Percentiles rank a stretch among this genome's conserved stretches.
Evolutionary conservation across 1,284 basidiomycete genomes (phyloP).

Genomic region (Butyriboletus regius): DNA sequence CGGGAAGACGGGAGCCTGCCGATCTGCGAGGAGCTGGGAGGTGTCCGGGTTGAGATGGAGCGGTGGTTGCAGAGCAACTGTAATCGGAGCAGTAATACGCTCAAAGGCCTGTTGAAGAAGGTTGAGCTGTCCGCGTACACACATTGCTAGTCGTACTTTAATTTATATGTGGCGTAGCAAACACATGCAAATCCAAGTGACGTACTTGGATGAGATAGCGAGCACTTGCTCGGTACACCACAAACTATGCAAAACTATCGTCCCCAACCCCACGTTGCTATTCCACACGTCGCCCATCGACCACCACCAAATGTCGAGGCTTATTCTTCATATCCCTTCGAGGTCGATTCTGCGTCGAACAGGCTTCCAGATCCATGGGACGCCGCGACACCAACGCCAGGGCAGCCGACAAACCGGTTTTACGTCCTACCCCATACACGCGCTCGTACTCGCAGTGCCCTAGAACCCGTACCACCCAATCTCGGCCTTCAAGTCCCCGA

Average conservation of each 20-base stretch:
- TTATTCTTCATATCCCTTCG: conserved; percentile 25
- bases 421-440: conserved; percentile 11
- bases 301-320: conserved; percentile 23
- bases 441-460: conserved; percentile 38
- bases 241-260: conserved; percentile 26
- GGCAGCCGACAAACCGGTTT: conserved; percentile 9
- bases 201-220: conserved; percentile 14
- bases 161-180: conserved; percentile 4
- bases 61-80: conserved; percentile 74
- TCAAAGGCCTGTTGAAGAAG: conserved; percentile 79
- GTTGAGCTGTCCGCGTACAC: conserved; percentile 51
- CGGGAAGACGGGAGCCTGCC: conserved; percentile 57
- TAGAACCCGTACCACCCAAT: conserved; percentile 27
- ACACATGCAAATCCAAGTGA: conserved; percentile 20
- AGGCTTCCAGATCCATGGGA: conserved; percentile 20
- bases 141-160: conserved; percentile 12
- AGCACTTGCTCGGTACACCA: neutral
- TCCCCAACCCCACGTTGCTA: conserved; percentile 38
- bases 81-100: conserved; percentile 77
- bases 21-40: conserved; percentile 59
- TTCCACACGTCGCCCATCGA: conserved; percentile 35
- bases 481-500: conserved; percentile 42
- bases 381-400: conserved; percentile 22
- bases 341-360: conserved; percentile 15
- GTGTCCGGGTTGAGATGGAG: conserved; percentile 76